Evolutionary conservation across 2,329 filamentous ascomycete genomes (phyloP), one percentile per base, ranked within the genome.

Genomic region (Tolypocladium tropicale): DNA sequence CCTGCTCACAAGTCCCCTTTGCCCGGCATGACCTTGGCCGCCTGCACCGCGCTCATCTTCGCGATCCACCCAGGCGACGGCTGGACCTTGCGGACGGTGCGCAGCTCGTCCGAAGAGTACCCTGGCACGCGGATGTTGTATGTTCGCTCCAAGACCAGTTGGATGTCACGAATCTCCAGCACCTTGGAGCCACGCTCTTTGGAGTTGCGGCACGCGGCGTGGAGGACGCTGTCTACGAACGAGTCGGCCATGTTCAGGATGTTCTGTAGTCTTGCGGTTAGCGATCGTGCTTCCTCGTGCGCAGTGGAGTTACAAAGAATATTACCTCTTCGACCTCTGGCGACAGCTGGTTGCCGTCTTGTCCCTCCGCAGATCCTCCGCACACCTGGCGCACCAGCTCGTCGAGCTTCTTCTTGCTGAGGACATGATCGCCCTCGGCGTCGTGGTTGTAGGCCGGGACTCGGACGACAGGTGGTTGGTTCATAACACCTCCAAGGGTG

Each of bases 391-490:
- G 84, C 10, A 97, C 92, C 39, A 99, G 80, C 69, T 96, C 93
- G 67, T 99, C 92, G 43, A 99, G 80, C 75, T 96, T 97, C 76
- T 95, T 95, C 82, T 96, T 96, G 75, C 88, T 95, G n/a, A 99
- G 78, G 1, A 99, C 88, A 48, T 92, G 86, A 65, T 96, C 91
- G 30, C 90, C 91, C 67, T 96, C 92, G 33, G 90, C 89, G 68
- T 97, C 93, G 57, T 96, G 85, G 56, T 90, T 89, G 70, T 90
- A 95, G 0, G 85, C 84, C 0, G 91, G 90, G 49, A 90, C 83
- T 67, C 91, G 92, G 55, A 85, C 77, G 58, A 97, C 81, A 2
- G 90, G 89, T 0, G 94, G 92, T 66, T 96, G 91, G 53, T 86
- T 86, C 80, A 96, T 89, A 53, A 94, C 86, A 54, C 91, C 91